Percentiles rank a stretch among this genome's conserved stretches.
Evolutionary conservation across 225 moss, liverwort and hornwort species (phyloP).

Genomic region (Marchantia polymorpha): DNA sequence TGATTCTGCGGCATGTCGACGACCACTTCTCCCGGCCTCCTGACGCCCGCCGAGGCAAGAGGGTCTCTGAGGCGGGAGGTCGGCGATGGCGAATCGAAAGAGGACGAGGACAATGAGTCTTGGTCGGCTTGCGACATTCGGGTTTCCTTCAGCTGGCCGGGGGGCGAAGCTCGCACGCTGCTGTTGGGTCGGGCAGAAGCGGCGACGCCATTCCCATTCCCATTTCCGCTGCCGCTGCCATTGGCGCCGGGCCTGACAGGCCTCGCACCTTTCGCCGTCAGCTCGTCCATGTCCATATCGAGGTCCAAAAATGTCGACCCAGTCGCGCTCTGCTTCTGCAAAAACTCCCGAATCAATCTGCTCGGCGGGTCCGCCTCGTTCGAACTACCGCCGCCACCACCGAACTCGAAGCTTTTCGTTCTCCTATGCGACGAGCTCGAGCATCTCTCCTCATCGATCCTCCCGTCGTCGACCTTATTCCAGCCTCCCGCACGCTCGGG

Average conservation of each 20-base stretch:
- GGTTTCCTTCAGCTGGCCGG: neutral
- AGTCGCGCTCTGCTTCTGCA: slow-evolving; percentile 38
- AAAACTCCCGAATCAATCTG: slow-evolving; percentile 33
- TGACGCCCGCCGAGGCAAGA: neutral
- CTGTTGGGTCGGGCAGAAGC: neutral
- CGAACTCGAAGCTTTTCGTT: slow-evolving; percentile 33
- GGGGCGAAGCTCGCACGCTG: neutral
- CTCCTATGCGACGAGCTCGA: neutral
- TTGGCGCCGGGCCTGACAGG: neutral
- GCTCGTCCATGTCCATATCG: slow-evolving; percentile 47
- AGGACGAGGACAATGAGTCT: slow-evolving; percentile 12
- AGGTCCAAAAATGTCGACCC: slow-evolving; percentile 42
- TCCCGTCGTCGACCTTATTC: neutral
- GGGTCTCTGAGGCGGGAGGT: too few relatives aligned
- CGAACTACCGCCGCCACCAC: neutral
- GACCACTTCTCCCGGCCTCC: neutral
- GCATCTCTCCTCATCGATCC: neutral
- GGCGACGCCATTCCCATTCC: neutral
- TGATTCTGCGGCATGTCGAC: slow-evolving; percentile 1
- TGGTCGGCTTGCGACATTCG: neutral
- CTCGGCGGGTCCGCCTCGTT: slow-evolving; percentile 28
- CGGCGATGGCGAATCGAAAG: neutral
- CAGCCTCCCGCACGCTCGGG: neutral
- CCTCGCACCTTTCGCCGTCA: neutral
- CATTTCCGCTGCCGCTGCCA: neutral